Percentiles rank a stretch among this genome's conserved stretches.
Evolutionary conservation across 2,329 filamentous ascomycete genomes (phyloP).

Genomic region (Onygena corvina): DNA sequence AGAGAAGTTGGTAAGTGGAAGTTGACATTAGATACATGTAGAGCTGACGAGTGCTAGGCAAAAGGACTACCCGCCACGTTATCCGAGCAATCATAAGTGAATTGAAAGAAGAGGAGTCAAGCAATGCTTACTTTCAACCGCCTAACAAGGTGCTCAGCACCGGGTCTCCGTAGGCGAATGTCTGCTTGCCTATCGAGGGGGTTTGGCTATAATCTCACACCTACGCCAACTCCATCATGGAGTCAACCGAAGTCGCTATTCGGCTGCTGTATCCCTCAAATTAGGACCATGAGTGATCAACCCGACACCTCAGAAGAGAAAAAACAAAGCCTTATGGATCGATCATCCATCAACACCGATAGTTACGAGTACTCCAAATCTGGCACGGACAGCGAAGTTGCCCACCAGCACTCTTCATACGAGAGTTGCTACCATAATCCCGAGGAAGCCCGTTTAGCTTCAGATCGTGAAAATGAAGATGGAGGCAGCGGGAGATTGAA

Average conservation of each 20-base stretch:
- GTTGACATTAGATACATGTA: neutral
- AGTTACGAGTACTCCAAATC: conserved; percentile 56
- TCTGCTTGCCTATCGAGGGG: neutral
- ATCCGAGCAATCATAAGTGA: neutral
- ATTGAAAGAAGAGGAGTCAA: neutral
- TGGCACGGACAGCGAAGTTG: conserved; percentile 51
- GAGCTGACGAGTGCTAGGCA: neutral
- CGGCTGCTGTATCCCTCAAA: neutral
- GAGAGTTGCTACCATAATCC: conserved; percentile 56
- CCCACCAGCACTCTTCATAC: conserved; percentile 53
- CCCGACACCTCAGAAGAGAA: neutral
- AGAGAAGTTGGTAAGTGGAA: neutral
- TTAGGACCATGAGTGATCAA: neutral
- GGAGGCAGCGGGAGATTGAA: conserved; percentile 33
- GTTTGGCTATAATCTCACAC: neutral
- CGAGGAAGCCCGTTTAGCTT: conserved; percentile 39
- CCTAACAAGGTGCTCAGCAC: neutral
- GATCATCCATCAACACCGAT: conserved; percentile 52
- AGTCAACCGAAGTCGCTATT: neutral
- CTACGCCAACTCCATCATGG: neutral
- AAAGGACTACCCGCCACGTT: neutral
- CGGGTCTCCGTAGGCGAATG: neutral
- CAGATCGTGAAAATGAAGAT: conserved; percentile 31
- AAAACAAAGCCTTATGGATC: conserved; percentile 28
- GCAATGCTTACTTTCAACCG: neutral